phyloP scores from a whole-genome alignment of 306 rosid genomes.

The barrel medic (Medicago truncatula) region MtrunA17r5.0-ANR NC_053049.1:37810001-37810500 shows the following conservation, averaged over 20 bases:
- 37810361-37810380: conserved; percentile 43
- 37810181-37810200: conserved; percentile 53
- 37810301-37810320: conserved; percentile 53
- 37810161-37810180: conserved; percentile 42
- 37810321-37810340: conserved; percentile 40
- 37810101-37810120: conserved; percentile 42
- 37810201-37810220: conserved; percentile 54
- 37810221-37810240: conserved; percentile 56
- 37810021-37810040: conserved; percentile 21
- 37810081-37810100: conserved; percentile 40
- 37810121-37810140: conserved; percentile 23
- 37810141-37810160: conserved; percentile 50
- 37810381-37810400: not conserved
- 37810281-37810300: conserved; percentile 38
- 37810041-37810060: conserved; percentile 24
- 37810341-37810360: conserved; percentile 35
- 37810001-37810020: not conserved
- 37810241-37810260: conserved; percentile 50
- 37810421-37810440: not conserved
- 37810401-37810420: not conserved
- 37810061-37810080: conserved; percentile 43
- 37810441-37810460: conserved; percentile 26
- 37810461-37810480: not conserved
- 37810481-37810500: not conserved
- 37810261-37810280: conserved; percentile 45